A percentile compares a stretch with the other conserved stretches of the same genome.
These are phyloP conservation scores for Pythium biforme DNA, from an alignment of 352 stramenopile genomes.

Conservation along the genomic window DNA sequence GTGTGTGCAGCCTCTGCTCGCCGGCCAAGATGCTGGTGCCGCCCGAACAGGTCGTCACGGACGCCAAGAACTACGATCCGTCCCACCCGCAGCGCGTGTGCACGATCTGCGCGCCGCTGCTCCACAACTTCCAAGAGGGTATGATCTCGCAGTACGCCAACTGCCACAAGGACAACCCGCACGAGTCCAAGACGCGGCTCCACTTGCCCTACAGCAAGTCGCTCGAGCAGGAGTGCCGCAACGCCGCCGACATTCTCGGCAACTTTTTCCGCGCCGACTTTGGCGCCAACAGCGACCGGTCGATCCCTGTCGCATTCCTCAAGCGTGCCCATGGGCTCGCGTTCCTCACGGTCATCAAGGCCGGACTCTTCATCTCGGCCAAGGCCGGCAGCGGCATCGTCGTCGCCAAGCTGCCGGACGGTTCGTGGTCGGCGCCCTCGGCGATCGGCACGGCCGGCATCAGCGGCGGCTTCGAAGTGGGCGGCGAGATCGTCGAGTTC, in stretches of 20 bases:
- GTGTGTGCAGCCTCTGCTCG: slow-evolving; percentile 67
- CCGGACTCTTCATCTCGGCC: slow-evolving; percentile 78
- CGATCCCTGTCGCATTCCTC: slow-evolving; percentile 78
- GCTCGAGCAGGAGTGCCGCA: slow-evolving; percentile 74
- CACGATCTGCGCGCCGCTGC: slow-evolving; percentile 73
- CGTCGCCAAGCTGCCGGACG: slow-evolving; percentile 84
- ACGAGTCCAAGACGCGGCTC: slow-evolving; percentile 65
- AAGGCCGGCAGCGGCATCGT: slow-evolving; percentile 88
- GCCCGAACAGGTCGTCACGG: slow-evolving; percentile 51
- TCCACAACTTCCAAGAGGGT: slow-evolving; percentile 71
- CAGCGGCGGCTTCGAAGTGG: slow-evolving; percentile 81
- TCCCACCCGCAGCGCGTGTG: slow-evolving; percentile 76
- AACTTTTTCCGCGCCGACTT: slow-evolving; percentile 78
- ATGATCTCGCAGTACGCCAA: slow-evolving; percentile 75
- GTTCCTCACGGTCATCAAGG: slow-evolving; percentile 86
- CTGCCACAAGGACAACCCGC: slow-evolving; percentile 81
- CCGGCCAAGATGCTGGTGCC: slow-evolving; percentile 76
- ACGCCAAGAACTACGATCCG: slow-evolving; percentile 69
- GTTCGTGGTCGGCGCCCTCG: slow-evolving; percentile 90
- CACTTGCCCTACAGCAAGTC: slow-evolving; percentile 75
- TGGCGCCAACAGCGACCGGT: slow-evolving; percentile 68
- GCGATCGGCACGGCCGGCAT: slow-evolving; percentile 92
- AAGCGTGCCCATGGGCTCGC: slow-evolving; percentile 79
- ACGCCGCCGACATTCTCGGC: slow-evolving; percentile 71
- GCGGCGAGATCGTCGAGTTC: slow-evolving; percentile 93